Evolutionary conservation across 129 eudicot species (phyloP), one percentile per base, ranked within the genome.

Genomic region (Daucus carota): DNA sequence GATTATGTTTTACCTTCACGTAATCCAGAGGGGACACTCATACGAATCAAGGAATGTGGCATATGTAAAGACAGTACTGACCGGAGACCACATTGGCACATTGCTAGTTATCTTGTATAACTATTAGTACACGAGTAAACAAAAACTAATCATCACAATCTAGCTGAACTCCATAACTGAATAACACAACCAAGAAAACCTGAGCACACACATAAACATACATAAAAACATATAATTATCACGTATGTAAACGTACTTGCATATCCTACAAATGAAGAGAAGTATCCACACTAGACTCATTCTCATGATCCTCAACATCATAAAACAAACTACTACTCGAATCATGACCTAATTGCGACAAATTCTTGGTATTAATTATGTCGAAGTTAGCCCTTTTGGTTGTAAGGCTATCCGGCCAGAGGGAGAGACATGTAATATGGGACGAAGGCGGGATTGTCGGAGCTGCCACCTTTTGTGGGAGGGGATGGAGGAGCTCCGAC

Each of bases 221-320:
- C 29, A 54, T 54, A 54, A 15, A 54, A 54, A 11, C 36, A 62
- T 13, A 26, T 1, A 66, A 32, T 29, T 8, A 33, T 15, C 6
- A 10, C 31, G 29, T 14, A 32, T 6, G 17, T 16, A 33, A 6
- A 36, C 9, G 15, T 18, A 50, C 28, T 3, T 8, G 24, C 7
- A 20, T 41, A 24, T 32, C 13, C 70, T 70, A 87, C 36, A 87
- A 80, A 84, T 86, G 98, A 63, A 92, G 96, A 84, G 98, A 86
- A 68, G 98, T 92, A 76, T 92, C 98, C 47, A 92, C 88, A 70
- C 81, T 94, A 74, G 71, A 72, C 65, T 20, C 81, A 76, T 17
- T 34, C 67, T 38, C 81, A 40, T 82, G 79, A 43, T 78, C 83
- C 44, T 79, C 74, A 81, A 70, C 65, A 26, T 11, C 74, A 52